Evolutionary conservation across 345 rosid genomes (phyloP).

Genomic region (Brassica incana): DNA sequence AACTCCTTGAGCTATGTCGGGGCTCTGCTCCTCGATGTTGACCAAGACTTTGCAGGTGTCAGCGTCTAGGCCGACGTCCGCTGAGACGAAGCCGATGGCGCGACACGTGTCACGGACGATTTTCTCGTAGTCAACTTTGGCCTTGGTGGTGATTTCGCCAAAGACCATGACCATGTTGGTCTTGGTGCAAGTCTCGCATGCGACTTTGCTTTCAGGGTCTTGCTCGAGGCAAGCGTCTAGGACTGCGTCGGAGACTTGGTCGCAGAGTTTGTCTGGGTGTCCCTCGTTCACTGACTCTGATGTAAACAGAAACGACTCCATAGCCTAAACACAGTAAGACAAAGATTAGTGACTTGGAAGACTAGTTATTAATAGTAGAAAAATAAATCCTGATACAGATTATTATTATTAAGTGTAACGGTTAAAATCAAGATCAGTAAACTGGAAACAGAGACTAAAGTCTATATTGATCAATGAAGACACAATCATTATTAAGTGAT

Average conservation of each 20-base stretch:
- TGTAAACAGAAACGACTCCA: conserved; percentile 76
- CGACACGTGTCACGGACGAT: conserved; percentile 77
- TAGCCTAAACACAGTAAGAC: conserved; percentile 4
- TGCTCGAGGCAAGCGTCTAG: conserved; percentile 78
- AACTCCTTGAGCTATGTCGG: conserved; percentile 79
- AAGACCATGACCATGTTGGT: conserved; percentile 90
- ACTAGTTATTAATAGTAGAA: background rate
- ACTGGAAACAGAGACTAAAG: conserved; percentile 1
- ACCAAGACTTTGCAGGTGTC: conserved; percentile 75
- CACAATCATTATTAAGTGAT: background rate
- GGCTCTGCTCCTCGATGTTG: conserved; percentile 82
- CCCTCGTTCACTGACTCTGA: conserved; percentile 86
- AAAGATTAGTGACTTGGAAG: background rate
- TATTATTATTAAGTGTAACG: background rate
- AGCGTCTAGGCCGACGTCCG: conserved; percentile 72
- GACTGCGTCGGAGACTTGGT: conserved; percentile 78
- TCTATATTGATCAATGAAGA: background rate
- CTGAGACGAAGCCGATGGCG: conserved; percentile 62
- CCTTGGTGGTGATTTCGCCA: conserved; percentile 78
- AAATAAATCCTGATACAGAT: background rate
- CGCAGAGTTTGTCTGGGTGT: conserved; percentile 83
- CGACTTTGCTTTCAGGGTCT: conserved; percentile 85
- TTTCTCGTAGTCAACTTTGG: conserved; percentile 72
- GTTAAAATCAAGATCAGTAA: background rate
- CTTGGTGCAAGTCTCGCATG: conserved; percentile 79